Conservation (phyloP, 352 stramenopile genomes). For the Peronosclerospora sorghi region DNA sequence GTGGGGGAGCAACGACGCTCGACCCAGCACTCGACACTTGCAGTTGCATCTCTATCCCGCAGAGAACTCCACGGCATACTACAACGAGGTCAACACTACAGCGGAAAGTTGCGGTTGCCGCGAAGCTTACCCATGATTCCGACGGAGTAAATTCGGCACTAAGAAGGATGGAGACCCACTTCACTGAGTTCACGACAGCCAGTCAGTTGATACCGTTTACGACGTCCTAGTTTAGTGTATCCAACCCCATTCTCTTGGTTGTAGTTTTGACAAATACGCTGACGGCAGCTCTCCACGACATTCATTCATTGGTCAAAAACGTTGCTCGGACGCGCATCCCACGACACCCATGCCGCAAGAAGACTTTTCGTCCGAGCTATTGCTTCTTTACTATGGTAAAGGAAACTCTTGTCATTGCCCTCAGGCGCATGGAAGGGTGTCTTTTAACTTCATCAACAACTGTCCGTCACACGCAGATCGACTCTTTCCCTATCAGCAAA, state of each 20-base stretch:
- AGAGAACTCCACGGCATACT: constrained; percentile 17
- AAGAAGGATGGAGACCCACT: not conserved
- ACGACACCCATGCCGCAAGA: constrained; percentile 48
- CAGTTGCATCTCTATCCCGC: constrained; percentile 28
- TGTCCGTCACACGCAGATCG: constrained; percentile 33
- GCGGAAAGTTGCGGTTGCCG: constrained; percentile 3
- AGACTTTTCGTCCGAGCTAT: constrained; percentile 74
- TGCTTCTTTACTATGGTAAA: constrained; percentile 82
- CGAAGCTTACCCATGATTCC: constrained; percentile 79
- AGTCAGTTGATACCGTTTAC: constrained; percentile 11
- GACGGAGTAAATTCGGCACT: constrained; percentile 82
- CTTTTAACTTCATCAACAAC: not conserved
- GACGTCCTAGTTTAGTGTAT: too few relatives aligned
- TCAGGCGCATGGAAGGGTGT: not conserved
- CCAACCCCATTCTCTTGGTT: not conserved
- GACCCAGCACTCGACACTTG: constrained; percentile 18
- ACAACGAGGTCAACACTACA: constrained; percentile 1
- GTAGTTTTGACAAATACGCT: not conserved
- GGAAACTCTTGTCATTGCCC: not conserved
- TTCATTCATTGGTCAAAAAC: not conserved
- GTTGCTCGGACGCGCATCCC: not conserved
- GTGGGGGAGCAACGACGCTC: constrained; percentile 7
- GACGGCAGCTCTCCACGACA: not conserved
- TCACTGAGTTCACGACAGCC: constrained; percentile 24
- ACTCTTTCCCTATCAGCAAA: constrained; percentile 81